Percentiles rank a stretch among this genome's conserved stretches.
Evolutionary conservation across 306 rosid genomes (phyloP).

Genomic region (Medicago ruthenica): DNA sequence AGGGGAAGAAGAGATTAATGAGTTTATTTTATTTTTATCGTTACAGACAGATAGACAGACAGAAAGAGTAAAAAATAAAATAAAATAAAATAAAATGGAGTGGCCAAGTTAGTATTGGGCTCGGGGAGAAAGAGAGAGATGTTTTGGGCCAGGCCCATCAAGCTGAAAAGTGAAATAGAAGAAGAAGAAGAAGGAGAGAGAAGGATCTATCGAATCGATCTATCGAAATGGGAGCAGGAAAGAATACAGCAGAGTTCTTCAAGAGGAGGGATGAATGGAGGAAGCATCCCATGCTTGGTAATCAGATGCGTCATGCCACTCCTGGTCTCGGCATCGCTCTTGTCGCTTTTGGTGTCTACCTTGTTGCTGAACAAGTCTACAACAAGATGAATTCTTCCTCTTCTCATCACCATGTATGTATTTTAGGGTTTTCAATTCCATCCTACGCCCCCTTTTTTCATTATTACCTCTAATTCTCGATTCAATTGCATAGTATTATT

Average conservation of each 20-base stretch:
- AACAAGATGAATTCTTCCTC: constrained; percentile 51
- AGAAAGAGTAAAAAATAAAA: no score
- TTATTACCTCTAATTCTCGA: no score
- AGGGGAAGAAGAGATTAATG: no score
- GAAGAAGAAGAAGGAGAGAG: not conserved
- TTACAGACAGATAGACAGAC: not conserved
- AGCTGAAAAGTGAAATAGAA: not conserved
- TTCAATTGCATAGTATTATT: no score
- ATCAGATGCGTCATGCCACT: constrained; percentile 87
- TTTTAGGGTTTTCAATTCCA: not conserved
- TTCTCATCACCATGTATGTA: constrained; percentile 12
- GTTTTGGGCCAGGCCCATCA: not conserved
- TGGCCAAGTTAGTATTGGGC: not conserved
- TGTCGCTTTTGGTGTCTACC: constrained; percentile 88
- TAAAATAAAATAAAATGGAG: not conserved
- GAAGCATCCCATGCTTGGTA: constrained; percentile 85
- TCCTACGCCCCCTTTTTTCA: not conserved
- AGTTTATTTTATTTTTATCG: not conserved
- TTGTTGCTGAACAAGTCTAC: constrained; percentile 87
- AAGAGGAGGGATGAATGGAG: constrained; percentile 95
- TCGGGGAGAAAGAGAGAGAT: not conserved
- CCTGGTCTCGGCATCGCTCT: constrained; percentile 94
- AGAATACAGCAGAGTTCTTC: constrained; percentile 79
- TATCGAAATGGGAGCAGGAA: constrained; percentile 49
- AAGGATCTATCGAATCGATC: not conserved